Base-by-base conservation (phyloP, 305 asterid genomes). In the Fraxinus baroniana region DNA sequence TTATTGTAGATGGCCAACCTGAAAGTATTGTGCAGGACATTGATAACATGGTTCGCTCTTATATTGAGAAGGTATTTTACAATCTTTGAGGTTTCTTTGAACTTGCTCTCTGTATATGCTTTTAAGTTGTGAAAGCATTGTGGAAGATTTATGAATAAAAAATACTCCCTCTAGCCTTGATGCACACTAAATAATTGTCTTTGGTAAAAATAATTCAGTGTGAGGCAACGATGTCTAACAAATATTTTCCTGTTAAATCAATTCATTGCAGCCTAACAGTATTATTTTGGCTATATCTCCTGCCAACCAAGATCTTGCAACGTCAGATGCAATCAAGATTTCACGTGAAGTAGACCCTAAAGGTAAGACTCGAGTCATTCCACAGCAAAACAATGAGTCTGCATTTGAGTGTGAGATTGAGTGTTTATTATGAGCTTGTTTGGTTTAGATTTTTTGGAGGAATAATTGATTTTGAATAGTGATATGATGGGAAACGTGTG, bases 281-380 rank as follows among this genome's bases (percentile, higher is more conserved):
- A 93, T 93, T 77, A 93, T 93, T 84, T 85, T 93, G 85, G 97
- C 95, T 24, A 88, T 92, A 84, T 92, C 97, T 82, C 94, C 97
- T 66, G 97, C 97, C 86, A 93, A 93, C 87, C 97, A 93, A 90
- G 97, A 93, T 93, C 91, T 93, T 26, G 97, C 97, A 52, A 93
- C 97, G 60, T 93, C 97, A 5, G 97, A 93, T 87, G 97, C 97
- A 35, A 90, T 93, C 73, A 93, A 91, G 90, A 89, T 93, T 86
- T 91, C 97, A 82, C 94, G 95, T 13, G 95, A 91, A 85, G 97
- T 93, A 80, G 95, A 93, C 81, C 97, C 95, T 46, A 90, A 89
- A 90, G 97, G 97, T 93, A 80, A 37, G 52, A 0, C 35, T 3
- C 79, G 22, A 62, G 71, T 60, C 24, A 66, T 66, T 3, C n/a